Percentiles rank a stretch among this genome's conserved stretches.
Conservation (phyloP, 2,329 filamentous ascomycete species). For the Claviceps digitariae region DNA sequence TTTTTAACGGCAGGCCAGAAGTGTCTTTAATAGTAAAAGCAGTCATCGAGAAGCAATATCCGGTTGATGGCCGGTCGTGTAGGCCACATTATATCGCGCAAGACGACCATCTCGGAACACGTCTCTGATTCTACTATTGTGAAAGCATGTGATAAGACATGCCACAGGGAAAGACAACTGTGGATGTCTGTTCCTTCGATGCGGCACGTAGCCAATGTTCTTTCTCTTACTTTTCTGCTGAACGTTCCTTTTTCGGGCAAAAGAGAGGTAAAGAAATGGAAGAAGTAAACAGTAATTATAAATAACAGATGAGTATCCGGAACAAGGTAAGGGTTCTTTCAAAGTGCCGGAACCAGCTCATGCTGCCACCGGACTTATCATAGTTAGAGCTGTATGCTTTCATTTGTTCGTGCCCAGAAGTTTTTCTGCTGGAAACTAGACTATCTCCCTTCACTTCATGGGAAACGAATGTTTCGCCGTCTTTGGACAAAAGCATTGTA, state of each 20-base stretch:
- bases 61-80: background rate
- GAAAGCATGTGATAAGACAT: background rate
- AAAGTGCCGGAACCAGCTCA: background rate
- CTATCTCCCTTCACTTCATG: background rate
- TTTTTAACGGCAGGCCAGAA: too few species aligned
- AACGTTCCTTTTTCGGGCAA: too few species aligned
- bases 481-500: background rate
- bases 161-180: too few species aligned
- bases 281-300: too few species aligned
- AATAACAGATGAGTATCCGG: background rate
- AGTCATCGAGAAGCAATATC: background rate
- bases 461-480: background rate
- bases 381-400: background rate
- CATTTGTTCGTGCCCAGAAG: background rate
- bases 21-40: background rate
- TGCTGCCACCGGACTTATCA: background rate
- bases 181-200: too few species aligned
- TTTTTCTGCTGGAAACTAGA: background rate
- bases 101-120: too few species aligned
- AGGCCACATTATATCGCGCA: background rate
- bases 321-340: background rate
- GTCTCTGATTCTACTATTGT: too few species aligned
- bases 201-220: too few species aligned
- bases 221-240: too few species aligned
- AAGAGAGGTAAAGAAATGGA: too few species aligned